Conservation (phyloP, 164 flowering plant species). For the Cinnamomum micranthum region DNA sequence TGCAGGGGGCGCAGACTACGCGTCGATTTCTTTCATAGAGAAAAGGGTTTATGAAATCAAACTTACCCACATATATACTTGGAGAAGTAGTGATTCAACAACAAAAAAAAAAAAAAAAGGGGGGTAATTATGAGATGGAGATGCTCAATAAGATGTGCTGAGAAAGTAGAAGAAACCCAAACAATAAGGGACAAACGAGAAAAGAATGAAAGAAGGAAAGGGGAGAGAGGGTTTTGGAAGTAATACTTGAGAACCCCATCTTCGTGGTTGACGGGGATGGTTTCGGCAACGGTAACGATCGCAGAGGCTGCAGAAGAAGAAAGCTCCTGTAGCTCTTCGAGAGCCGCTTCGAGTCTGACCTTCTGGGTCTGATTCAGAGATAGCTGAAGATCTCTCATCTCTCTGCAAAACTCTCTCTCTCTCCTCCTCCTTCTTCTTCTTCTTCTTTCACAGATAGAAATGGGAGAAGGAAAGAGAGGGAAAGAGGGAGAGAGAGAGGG, state of each 20-base stretch:
- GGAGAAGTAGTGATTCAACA: no score
- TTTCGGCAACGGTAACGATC: constrained; percentile 76
- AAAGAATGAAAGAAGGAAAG: background rate
- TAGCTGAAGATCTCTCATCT: constrained; percentile 60
- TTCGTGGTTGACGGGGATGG: constrained; percentile 74
- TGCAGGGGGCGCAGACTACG: no score
- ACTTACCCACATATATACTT: no score
- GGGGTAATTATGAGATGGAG: no score
- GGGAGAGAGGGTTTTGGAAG: background rate
- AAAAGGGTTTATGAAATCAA: no score
- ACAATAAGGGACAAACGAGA: background rate
- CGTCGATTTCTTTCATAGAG: no score
- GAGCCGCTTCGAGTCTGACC: constrained; percentile 59
- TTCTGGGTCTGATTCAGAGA: constrained; percentile 81
- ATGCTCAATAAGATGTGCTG: background rate
- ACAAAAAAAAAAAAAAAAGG: no score
- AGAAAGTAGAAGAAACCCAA: background rate
- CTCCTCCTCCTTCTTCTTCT: background rate
- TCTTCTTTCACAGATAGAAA: no score
- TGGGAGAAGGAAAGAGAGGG: no score
- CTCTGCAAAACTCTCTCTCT: background rate
- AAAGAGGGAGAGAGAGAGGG: no score
- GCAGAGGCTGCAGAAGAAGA: constrained; percentile 44
- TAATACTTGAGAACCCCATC: constrained; percentile 83
- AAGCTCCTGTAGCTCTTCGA: constrained; percentile 57